phyloP scores from a whole-genome alignment of 257 asterid species.

The Nicotiana obtusifolia region DNA sequence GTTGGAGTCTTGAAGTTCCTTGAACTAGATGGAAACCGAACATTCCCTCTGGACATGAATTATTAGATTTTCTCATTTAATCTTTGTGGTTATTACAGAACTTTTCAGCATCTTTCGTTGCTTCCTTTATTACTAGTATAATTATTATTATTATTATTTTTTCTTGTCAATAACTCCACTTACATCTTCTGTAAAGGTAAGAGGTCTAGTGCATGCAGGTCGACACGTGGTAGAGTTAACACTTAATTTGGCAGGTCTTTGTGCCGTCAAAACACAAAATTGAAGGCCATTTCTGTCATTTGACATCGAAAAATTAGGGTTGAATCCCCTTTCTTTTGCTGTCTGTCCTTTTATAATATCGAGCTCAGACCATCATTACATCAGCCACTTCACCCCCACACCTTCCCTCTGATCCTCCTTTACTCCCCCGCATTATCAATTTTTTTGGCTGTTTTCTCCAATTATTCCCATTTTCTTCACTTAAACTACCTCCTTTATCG shows the following conservation, averaged over 20 bases:
- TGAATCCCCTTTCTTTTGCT: not conserved
- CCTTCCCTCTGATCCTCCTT: not conserved
- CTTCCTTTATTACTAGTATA: not conserved
- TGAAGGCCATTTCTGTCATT: constrained; percentile 41
- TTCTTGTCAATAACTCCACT: no score
- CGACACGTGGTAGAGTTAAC: constrained; percentile 40
- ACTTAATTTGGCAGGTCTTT: constrained; percentile 20
- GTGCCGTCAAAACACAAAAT: constrained; percentile 17
- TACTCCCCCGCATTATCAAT: not conserved
- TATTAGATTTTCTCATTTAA: not conserved
- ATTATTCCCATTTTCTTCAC: not conserved
- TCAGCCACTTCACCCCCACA: constrained; percentile 11
- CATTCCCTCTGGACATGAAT: not conserved
- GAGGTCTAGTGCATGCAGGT: constrained; percentile 34
- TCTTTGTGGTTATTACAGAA: not conserved
- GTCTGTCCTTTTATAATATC: not conserved
- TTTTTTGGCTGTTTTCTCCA: not conserved
- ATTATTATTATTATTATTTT: no score
- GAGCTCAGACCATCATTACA: not conserved
- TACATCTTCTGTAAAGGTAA: not conserved
- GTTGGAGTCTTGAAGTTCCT: not conserved
- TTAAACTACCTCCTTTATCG: not conserved
- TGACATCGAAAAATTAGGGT: constrained; percentile 25
- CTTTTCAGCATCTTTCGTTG: not conserved
- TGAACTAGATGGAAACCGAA: not conserved